Evolutionary conservation across 306 rosid species (phyloP).

Genomic region (Echinosophora koreensis): DNA sequence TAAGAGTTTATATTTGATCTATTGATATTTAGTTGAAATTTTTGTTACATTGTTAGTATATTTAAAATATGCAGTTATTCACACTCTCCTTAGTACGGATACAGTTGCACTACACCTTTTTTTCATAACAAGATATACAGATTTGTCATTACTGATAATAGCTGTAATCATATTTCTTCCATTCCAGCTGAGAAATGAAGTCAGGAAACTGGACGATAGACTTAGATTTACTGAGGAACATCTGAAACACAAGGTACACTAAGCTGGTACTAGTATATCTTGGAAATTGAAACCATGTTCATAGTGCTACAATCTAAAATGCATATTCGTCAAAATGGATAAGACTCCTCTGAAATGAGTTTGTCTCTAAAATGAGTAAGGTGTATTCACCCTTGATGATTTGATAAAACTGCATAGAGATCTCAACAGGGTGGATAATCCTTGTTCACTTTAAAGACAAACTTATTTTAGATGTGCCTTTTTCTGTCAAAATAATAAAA

Average conservation of each 20-base stretch:
- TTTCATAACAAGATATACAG: conserved; percentile 4
- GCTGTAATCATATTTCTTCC: conserved; percentile 5
- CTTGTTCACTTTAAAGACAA: too few relatives aligned
- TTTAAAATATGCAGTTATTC: background rate
- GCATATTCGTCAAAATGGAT: background rate
- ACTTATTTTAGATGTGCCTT: too few relatives aligned
- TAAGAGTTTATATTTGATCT: background rate
- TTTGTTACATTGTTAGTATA: background rate
- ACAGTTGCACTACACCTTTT: background rate
- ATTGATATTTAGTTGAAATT: conserved; percentile 2
- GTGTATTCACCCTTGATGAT: too few relatives aligned
- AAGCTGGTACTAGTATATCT: conserved; percentile 10
- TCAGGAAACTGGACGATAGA: conserved; percentile 63
- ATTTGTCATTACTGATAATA: background rate
- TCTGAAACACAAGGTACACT: conserved; percentile 78
- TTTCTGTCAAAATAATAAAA: conserved; percentile 9
- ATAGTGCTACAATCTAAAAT: conserved; percentile 28
- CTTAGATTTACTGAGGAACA: conserved; percentile 58
- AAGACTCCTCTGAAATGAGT: too few relatives aligned
- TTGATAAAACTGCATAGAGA: too few relatives aligned
- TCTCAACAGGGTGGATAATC: too few relatives aligned
- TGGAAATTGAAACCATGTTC: conserved; percentile 30
- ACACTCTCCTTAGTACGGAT: background rate
- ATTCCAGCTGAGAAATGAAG: conserved; percentile 73
- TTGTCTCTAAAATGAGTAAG: too few relatives aligned